Conservation (phyloP, 441 rosid genomes). For the Omphalea diandra region DNA sequence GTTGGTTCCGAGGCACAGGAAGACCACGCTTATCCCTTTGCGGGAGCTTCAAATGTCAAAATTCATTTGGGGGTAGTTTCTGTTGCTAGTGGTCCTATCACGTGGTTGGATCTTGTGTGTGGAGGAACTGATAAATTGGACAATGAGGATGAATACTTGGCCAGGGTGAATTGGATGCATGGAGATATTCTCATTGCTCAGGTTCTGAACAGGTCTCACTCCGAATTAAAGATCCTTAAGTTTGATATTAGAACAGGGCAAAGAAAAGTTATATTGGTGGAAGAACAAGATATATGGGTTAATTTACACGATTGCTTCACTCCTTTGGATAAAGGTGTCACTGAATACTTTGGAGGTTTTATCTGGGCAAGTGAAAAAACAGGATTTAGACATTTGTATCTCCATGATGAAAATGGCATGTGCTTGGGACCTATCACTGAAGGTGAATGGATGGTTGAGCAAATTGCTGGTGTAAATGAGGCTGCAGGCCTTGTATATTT, state of each 20-base stretch:
- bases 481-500: constrained; percentile 61
- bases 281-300: constrained; percentile 74
- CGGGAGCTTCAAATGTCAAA: constrained; percentile 83
- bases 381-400: constrained; percentile 86
- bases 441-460: constrained; percentile 97
- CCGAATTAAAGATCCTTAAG: constrained; percentile 58
- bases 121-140: constrained; percentile 54
- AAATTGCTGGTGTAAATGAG: constrained; percentile 87
- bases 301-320: constrained; percentile 91
- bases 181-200: constrained; percentile 69
- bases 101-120: constrained; percentile 84
- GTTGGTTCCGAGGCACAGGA: constrained; percentile 85
- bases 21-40: constrained; percentile 95
- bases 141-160: constrained; percentile 72
- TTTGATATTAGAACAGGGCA: constrained; percentile 74
- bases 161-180: constrained; percentile 88
- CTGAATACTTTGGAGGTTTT: constrained; percentile 66
- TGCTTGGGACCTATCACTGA: constrained; percentile 79
- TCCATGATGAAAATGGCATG: constrained; percentile 64
- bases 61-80: constrained; percentile 91
- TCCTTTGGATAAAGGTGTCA: constrained; percentile 62
- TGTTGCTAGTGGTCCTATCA: constrained; percentile 59
- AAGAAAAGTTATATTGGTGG: constrained; percentile 56
- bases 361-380: constrained; percentile 95
- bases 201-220: constrained; percentile 78